Evolutionary conservation across 2,329 filamentous ascomycete species (phyloP).

Genomic region (Ceratocystis huliohia): DNA sequence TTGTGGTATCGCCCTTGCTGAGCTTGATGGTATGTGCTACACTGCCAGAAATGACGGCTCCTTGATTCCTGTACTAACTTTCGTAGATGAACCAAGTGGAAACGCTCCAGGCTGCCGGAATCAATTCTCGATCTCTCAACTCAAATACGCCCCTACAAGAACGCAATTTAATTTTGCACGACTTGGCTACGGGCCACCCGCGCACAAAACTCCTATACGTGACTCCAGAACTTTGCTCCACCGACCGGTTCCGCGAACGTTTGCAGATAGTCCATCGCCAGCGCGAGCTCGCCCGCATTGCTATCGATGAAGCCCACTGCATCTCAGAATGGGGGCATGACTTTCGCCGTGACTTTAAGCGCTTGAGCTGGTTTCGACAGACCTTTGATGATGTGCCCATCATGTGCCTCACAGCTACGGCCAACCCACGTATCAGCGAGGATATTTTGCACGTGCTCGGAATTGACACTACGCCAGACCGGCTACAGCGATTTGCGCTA

Average conservation of each 20-base stretch:
- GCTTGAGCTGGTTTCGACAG: conserved; percentile 71
- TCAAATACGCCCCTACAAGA: conserved; percentile 59
- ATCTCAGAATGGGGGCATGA: conserved; percentile 98
- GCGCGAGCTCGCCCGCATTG: conserved; percentile 73
- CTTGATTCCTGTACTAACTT: too few species aligned
- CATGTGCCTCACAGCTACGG: conserved; percentile 86
- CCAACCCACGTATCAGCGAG: conserved; percentile 64
- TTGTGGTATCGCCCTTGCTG: conserved; percentile 79
- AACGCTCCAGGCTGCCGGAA: conserved; percentile 57
- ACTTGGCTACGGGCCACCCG: conserved; percentile 80
- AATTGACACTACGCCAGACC: conserved; percentile 45
- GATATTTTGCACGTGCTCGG: conserved; percentile 70
- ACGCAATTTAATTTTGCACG: conserved; percentile 57
- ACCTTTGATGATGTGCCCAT: conserved; percentile 76
- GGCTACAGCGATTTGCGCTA: conserved; percentile 66
- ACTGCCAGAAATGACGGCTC: too few species aligned
- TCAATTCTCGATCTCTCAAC: conserved; percentile 77
- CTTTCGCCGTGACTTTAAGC: conserved; percentile 85
- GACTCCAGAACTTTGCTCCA: conserved; percentile 77
- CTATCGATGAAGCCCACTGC: conserved; percentile 90
- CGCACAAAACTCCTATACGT: conserved; percentile 76
- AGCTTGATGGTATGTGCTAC: conserved; percentile 60
- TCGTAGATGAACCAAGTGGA: conserved; percentile 79
- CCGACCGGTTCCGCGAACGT: conserved; percentile 61
- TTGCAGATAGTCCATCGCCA: conserved; percentile 64